These are phyloP conservation scores for Scytalidium sp. DNA, from an alignment of 2,329 filamentous ascomycete genomes.

Conservation along the genomic window DNA sequence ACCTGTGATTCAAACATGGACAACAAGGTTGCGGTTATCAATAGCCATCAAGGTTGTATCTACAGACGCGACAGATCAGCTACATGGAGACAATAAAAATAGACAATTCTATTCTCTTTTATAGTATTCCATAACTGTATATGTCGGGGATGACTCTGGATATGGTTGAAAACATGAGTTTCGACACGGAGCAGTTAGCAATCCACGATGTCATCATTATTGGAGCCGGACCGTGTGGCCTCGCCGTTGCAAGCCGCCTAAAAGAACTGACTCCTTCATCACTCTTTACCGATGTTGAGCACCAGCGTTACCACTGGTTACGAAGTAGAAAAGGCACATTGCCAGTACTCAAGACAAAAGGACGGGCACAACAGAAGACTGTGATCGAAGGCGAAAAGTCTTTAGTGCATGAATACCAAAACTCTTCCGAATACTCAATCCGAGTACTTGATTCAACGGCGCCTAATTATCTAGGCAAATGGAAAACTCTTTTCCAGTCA, in stretches of 20 bases:
- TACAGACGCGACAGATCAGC: background rate
- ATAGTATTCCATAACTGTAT: no score
- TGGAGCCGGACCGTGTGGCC: slow-evolving; percentile 71
- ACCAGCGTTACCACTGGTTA: slow-evolving; percentile 71
- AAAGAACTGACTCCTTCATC: slow-evolving; percentile 72
- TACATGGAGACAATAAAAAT: background rate
- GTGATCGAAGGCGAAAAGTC: slow-evolving; percentile 40
- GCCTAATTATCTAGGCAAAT: slow-evolving; percentile 29
- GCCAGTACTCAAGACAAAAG: slow-evolving; percentile 1
- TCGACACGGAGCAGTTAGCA: slow-evolving; percentile 2
- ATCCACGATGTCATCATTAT: slow-evolving; percentile 59
- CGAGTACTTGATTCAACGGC: background rate
- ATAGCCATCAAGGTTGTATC: background rate
- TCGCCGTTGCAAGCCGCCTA: slow-evolving; percentile 70
- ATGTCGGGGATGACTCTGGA: no score
- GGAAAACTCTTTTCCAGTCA: slow-evolving; percentile 66
- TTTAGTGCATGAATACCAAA: background rate
- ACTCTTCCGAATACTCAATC: background rate
- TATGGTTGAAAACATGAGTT: background rate
- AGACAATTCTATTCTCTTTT: background rate
- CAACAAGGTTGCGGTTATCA: background rate
- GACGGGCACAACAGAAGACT: slow-evolving; percentile 1
- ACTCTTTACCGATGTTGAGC: slow-evolving; percentile 80
- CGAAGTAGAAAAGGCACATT: slow-evolving; percentile 34
- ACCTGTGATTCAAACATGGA: no score